Base-by-base conservation (phyloP, 176 grass and related monocot species). In the Ampelocalamus luodianensis region DNA sequence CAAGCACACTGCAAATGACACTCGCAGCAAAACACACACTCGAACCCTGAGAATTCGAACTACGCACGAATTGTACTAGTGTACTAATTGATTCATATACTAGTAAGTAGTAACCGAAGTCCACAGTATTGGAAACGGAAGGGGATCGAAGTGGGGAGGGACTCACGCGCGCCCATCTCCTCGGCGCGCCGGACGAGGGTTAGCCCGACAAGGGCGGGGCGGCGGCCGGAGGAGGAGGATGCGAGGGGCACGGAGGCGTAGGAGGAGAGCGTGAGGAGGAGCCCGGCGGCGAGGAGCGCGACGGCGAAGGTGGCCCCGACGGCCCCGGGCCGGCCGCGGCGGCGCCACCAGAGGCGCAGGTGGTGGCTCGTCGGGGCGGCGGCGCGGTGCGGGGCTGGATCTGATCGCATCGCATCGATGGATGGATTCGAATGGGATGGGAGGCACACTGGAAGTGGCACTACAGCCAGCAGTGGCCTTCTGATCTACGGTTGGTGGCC, bases 161-260 rank as follows among this genome's bases (percentile, higher is more conserved):
- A 80, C 91, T 92, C 59, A 98, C 89, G 84, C 5, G 91, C 96
- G 69, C 93, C 93, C 85, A 92, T 95, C 83, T 91, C 90, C 74
- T 88, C 32, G 50, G 96, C 89, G 32, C 74, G 53, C 12, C 53
- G 71, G n/a, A 95, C 73, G 75, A 95, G 85, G 26, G 93, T 98
- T 72, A 95, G 91, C 40, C 20, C 77, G 14, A 98, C 93, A 72
- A 98, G 83, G 49, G 78, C 55, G 46, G 91, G 43, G 39, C 68
- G 53, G 53, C 76, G 71, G 22, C 24, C 39, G 23, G 70, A 8
- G 32, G 16, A 14, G 24, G 76, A 18, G 40, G 58, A 13, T 4
- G 32, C 44, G 55, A 50, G 53, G 71, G 85, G 18, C 63, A 65
- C 8, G 85, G 79, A 74, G 42, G 45, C 77, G 65, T 74, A 90